Conservation (phyloP, 2,329 filamentous ascomycete species). For the Paraconiothyrium sp. region DNA sequence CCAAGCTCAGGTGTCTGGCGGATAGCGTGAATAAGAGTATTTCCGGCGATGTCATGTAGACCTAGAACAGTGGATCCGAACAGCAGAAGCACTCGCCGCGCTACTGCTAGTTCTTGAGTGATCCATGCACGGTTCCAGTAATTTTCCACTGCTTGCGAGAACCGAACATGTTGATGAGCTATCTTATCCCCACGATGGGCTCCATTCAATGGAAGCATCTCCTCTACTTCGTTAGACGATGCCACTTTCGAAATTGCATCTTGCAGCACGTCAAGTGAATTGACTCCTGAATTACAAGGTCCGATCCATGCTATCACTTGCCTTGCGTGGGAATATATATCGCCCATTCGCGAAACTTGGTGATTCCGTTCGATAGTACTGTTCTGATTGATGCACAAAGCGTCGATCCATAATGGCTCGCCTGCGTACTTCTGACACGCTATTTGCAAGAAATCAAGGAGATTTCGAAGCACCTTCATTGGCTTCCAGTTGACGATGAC, state of each 20-base stretch:
- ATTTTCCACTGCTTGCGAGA: background rate
- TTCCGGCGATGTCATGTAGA: background rate
- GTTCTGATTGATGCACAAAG: conserved; percentile 1
- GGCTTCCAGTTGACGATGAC: background rate
- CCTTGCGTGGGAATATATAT: background rate
- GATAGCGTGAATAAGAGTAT: background rate
- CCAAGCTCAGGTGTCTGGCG: background rate
- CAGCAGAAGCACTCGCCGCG: background rate
- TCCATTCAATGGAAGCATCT: background rate
- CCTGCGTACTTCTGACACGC: background rate
- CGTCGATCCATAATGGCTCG: background rate
- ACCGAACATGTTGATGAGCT: background rate
- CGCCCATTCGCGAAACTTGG: background rate
- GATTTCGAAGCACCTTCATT: background rate
- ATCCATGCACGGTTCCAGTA: conserved; percentile 6
- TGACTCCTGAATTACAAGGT: background rate
- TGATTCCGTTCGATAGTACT: background rate
- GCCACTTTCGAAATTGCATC: background rate
- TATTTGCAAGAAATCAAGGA: background rate
- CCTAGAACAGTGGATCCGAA: background rate
- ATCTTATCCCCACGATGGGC: background rate
- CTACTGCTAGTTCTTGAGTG: background rate
- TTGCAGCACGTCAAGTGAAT: background rate
- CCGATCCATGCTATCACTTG: background rate
- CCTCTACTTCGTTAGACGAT: too few species aligned